Conservation (phyloP, 495 filamentous ascomycete species). For the Aspergillus funiculosus region DNA sequence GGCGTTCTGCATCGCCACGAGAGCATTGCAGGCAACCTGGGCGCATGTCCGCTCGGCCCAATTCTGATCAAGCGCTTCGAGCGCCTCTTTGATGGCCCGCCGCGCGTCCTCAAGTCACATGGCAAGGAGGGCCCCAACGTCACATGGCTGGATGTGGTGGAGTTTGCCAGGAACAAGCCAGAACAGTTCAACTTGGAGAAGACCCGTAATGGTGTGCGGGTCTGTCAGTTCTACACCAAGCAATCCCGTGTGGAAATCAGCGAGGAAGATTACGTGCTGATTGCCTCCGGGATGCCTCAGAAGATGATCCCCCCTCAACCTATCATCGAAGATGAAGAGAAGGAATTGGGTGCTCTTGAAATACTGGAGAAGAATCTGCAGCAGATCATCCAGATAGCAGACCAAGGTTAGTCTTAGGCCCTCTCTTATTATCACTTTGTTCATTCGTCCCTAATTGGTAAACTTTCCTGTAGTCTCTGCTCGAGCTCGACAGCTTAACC, state of each 20-base stretch:
- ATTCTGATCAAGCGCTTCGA: conserved; percentile 82
- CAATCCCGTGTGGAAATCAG: conserved; percentile 78
- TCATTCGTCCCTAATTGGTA: conserved; percentile 15
- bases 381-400: conserved; percentile 69
- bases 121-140: conserved; percentile 58
- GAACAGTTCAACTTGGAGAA: conserved; percentile 72
- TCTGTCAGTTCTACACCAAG: conserved; percentile 76
- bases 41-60: conserved; percentile 74
- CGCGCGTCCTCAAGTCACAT: conserved; percentile 60
- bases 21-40: conserved; percentile 77
- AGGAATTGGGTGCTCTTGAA: conserved; percentile 75
- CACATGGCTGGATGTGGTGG: conserved; percentile 79
- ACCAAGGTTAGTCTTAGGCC: conserved; percentile 56
- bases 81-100: conserved; percentile 74
- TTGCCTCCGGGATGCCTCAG: conserved; percentile 74
- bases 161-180: conserved; percentile 75
- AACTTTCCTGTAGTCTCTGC: conserved; percentile 53
- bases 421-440: background rate
- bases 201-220: conserved; percentile 57
- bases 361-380: conserved; percentile 72
- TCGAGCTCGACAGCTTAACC: conserved; percentile 75
- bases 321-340: conserved; percentile 78
- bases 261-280: conserved; percentile 79
- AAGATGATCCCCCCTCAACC: conserved; percentile 79
- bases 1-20: conserved; percentile 79